phyloP scores from a whole-genome alignment of 345 rosid species.

The Fremontodendron californicum region DNA sequence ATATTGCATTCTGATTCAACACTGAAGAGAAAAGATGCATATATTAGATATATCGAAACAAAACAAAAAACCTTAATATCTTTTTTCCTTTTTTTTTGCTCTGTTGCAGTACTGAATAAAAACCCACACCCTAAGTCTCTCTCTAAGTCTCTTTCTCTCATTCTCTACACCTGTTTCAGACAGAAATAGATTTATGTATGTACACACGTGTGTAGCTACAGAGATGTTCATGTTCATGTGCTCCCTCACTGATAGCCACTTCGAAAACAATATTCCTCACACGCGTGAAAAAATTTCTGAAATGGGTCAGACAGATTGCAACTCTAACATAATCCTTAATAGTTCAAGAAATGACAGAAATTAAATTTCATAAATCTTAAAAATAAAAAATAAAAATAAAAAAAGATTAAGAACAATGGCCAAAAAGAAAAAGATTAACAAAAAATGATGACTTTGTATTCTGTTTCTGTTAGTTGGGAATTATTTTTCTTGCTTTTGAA shows the following conservation, averaged over 20 bases:
- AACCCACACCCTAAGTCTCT: background rate
- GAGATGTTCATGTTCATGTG: constrained; percentile 30
- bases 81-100: background rate
- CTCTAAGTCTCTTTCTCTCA: too few species aligned
- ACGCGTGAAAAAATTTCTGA: constrained; percentile 32
- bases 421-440: too few species aligned
- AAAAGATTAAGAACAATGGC: too few species aligned
- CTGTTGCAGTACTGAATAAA: background rate
- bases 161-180: constrained; percentile 23
- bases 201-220: constrained; percentile 28
- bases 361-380: background rate
- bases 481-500: background rate
- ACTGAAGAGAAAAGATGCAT: background rate
- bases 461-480: background rate
- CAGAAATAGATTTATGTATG: constrained; percentile 15
- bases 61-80: background rate
- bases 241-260: constrained; percentile 14
- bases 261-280: constrained; percentile 29
- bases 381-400: too few species aligned
- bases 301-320: constrained; percentile 4
- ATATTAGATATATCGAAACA: background rate
- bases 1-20: too few species aligned
- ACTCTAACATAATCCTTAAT: constrained; percentile 7
- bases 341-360: too few species aligned
- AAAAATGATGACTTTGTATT: background rate